Conservation (phyloP, 2,329 filamentous ascomycete genomes). For the Aspergillus luchuensis region DNA sequence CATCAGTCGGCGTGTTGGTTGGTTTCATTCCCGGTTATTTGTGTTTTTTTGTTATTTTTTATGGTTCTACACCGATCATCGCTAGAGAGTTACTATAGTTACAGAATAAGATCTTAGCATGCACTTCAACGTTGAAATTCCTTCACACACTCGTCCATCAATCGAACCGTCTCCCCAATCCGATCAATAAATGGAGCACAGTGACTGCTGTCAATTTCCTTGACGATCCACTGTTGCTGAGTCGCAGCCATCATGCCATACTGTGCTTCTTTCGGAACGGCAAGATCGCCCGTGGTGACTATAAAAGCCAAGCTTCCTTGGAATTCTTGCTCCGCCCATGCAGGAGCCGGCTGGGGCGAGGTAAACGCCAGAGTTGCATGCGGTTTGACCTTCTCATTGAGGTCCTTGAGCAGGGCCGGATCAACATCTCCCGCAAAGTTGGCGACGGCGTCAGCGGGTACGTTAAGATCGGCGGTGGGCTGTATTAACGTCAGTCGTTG, state of each 20-base stretch:
- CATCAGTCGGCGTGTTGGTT: no score
- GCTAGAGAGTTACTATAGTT: no score
- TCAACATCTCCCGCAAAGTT: conserved; percentile 22
- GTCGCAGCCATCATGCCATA: conserved; percentile 28
- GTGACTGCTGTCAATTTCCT: conserved; percentile 19
- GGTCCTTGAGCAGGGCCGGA: neutral
- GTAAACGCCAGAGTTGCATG: conserved; percentile 28
- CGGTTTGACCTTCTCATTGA: conserved; percentile 20
- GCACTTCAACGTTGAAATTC: neutral
- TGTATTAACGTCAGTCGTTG: neutral
- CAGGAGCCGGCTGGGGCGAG: conserved; percentile 26
- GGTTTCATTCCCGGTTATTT: no score
- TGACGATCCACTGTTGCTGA: conserved; percentile 24
- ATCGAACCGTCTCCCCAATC: neutral
- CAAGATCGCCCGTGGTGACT: conserved; percentile 24
- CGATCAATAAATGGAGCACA: conserved; percentile 19
- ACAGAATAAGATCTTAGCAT: neutral
- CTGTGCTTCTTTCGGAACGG: conserved; percentile 27
- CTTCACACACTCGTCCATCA: neutral
- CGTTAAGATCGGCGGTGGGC: conserved; percentile 18
- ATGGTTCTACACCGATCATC: no score
- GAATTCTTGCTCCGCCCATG: conserved; percentile 28
- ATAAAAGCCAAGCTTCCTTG: conserved; percentile 25
- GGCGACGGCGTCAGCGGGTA: conserved; percentile 15
- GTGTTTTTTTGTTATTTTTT: no score